Percentiles rank a stretch among this genome's conserved stretches.
Evolutionary conservation across 1,284 basidiomycete species (phyloP).

Genomic region (Paramarasmius palmivorus): DNA sequence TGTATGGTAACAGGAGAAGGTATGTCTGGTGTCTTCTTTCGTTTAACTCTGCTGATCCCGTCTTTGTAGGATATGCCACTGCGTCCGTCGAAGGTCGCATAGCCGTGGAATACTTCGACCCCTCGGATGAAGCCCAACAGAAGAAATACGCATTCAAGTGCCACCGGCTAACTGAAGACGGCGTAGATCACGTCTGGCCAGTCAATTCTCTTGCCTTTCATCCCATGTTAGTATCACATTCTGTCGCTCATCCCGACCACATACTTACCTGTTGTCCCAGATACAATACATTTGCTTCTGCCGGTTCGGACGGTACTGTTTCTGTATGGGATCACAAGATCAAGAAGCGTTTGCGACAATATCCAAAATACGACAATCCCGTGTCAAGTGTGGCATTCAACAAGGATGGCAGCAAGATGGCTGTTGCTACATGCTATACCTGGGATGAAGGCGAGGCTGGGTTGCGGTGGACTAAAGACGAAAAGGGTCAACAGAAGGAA

Average conservation of each 20-base stretch:
- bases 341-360: constrained; percentile 93
- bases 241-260: constrained; percentile 3
- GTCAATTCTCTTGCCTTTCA: constrained; percentile 96
- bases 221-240: constrained; percentile 57
- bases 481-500: constrained; percentile 8
- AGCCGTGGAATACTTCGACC: constrained; percentile 96
- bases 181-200: constrained; percentile 98
- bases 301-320: constrained; percentile 89
- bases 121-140: constrained; percentile 72
- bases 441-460: constrained; percentile 86
- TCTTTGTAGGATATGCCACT: constrained; percentile 79
- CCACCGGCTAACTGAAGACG: constrained; percentile 87
- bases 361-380: constrained; percentile 75
- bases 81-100: constrained; percentile 95
- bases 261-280: constrained; percentile 35
- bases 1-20: constrained; percentile 94
- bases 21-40: constrained; percentile 31
- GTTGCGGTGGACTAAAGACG: constrained; percentile 31
- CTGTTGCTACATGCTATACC: constrained; percentile 82
- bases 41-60: not conserved
- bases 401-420: constrained; percentile 79
- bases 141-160: constrained; percentile 99
- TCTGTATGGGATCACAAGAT: constrained; percentile 97
- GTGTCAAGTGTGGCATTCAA: constrained; percentile 81
- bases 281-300: constrained; percentile 93